Base-by-base conservation (phyloP, 768 basidiomycete genomes). In the Rhodotorula taiwanensis region DNA sequence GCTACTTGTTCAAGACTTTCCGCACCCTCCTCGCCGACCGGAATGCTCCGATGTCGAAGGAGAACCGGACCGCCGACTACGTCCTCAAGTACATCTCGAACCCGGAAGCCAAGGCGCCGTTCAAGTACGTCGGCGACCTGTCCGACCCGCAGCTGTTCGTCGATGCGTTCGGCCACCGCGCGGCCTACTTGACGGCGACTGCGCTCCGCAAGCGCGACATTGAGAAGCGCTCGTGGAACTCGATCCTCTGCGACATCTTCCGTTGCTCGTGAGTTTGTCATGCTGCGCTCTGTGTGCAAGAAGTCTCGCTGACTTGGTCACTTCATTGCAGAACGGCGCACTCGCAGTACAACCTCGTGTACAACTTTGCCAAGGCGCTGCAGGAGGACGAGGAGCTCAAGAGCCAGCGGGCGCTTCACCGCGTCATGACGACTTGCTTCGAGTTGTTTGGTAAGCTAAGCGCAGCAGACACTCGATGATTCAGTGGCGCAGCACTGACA, bases 331-430 rank as follows among this genome's bases (percentile, higher is more conserved):
- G 71, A 16, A 67, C 63, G 34, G 73, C 73, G 23, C 72, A 73
- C 64, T 65, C 70, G 27, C 74, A 74, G 54, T 73, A 55, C 60
- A 51, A 70, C 67, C 66, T 73, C 54, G 70, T 74, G 28, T 60
- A 58, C 61, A 72, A 73, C 67, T 74, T 73, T 43, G 71, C 67
- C 14, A 58, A 72, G 27, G 72, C 71, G 8, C 55, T 74, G 52
- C 58, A 56, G 45, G 44, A 69, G 55, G 71, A 72, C 60, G 33
- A 54, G 31, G 58, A 52, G 45, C 65, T 72, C 48, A 53, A 66
- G 56, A n/a, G 53, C 43, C 52, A 69, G 59, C 63, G 62, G 42
- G 66, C 70, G 16, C 51, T 70, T n/a, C 57, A 67, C 58, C 41
- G 53, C n/a, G 41, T 66, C 56, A 52, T 56, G 70, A 66, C 64